Percentiles rank a stretch among this genome's conserved stretches.
These are phyloP conservation scores for Austroboletus rostrupii DNA, from an alignment of 1,284 basidiomycete genomes.

Conservation along the genomic window DNA sequence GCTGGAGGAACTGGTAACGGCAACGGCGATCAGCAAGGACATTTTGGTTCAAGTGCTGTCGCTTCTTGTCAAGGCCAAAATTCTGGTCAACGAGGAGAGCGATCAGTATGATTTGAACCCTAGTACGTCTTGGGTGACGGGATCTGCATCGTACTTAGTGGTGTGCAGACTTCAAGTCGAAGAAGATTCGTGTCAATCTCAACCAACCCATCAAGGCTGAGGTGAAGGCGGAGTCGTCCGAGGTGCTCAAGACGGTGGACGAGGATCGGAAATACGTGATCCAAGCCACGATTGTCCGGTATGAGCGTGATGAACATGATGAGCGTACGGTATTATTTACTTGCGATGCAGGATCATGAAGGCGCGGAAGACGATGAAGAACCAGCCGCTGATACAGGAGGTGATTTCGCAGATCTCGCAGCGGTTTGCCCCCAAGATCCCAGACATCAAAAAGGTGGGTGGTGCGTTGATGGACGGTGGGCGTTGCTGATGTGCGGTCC, in stretches of 20 bases:
- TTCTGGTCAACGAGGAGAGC: constrained; percentile 81
- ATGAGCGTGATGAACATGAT: constrained; percentile 5
- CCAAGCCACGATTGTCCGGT: constrained; percentile 96
- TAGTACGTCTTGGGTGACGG: constrained; percentile 40
- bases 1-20: constrained; percentile 75
- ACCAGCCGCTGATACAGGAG: constrained; percentile 91
- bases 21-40: constrained; percentile 83
- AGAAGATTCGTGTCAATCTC: constrained; percentile 93
- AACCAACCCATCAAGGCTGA: constrained; percentile 95
- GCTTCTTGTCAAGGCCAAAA: constrained; percentile 85
- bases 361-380: constrained; percentile 96
- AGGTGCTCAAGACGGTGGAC: constrained; percentile 94
- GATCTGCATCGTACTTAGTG: neutral
- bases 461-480: neutral
- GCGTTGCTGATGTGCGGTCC: neutral
- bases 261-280: constrained; percentile 97
- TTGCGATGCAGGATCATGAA: constrained; percentile 82
- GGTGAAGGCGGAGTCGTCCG: constrained; percentile 86
- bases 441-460: constrained; percentile 84
- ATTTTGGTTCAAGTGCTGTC: constrained; percentile 82
- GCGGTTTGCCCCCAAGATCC: constrained; percentile 86
- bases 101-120: constrained; percentile 92
- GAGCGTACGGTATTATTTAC: neutral
- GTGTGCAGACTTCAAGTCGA: constrained; percentile 83
- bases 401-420: constrained; percentile 89